Evolutionary conservation across 2,329 filamentous ascomycete genomes (phyloP).

Genomic region (Trichophyton rubrum): DNA sequence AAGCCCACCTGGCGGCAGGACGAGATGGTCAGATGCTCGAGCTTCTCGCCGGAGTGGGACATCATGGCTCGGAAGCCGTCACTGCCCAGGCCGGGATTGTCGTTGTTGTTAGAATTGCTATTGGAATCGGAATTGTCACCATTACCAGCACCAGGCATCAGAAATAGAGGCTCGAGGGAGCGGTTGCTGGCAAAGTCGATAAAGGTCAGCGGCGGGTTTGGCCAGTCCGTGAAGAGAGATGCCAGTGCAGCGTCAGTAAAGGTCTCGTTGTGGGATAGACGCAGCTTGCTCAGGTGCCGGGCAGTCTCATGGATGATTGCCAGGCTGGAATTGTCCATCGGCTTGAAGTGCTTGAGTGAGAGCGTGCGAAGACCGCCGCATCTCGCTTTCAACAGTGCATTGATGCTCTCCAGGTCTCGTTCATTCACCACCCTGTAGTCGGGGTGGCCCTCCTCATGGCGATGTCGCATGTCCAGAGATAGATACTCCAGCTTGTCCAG

Average conservation of each 20-base stretch:
- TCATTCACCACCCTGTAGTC: background rate
- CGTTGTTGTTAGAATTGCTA: too few relatives aligned
- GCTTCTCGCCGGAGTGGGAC: slow-evolving; percentile 58
- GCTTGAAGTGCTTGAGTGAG: slow-evolving; percentile 57
- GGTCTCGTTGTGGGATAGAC: slow-evolving; percentile 62
- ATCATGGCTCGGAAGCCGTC: slow-evolving; percentile 69
- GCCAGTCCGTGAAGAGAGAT: slow-evolving; percentile 60
- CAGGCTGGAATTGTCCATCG: slow-evolving; percentile 57
- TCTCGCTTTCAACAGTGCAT: background rate
- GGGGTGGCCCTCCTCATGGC: slow-evolving; percentile 11
- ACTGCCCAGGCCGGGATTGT: slow-evolving; percentile 54
- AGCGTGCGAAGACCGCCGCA: slow-evolving; percentile 54
- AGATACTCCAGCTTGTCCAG: slow-evolving; percentile 59
- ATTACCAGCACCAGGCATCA: slow-evolving; percentile 37
- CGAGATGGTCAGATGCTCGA: slow-evolving; percentile 63
- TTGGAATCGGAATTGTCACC: background rate
- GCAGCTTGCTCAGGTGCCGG: slow-evolving; percentile 57
- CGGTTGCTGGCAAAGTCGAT: slow-evolving; percentile 69
- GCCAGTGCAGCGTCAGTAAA: slow-evolving; percentile 65
- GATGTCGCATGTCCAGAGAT: slow-evolving; percentile 53
- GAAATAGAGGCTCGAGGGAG: slow-evolving; percentile 57
- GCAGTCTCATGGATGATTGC: slow-evolving; percentile 59
- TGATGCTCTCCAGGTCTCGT: background rate
- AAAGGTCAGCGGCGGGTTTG: slow-evolving; percentile 56
- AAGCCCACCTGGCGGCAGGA: slow-evolving; percentile 71